Base-by-base conservation (phyloP, 1,284 basidiomycete genomes). In the Cutaneotrichosporon sp. region DNA sequence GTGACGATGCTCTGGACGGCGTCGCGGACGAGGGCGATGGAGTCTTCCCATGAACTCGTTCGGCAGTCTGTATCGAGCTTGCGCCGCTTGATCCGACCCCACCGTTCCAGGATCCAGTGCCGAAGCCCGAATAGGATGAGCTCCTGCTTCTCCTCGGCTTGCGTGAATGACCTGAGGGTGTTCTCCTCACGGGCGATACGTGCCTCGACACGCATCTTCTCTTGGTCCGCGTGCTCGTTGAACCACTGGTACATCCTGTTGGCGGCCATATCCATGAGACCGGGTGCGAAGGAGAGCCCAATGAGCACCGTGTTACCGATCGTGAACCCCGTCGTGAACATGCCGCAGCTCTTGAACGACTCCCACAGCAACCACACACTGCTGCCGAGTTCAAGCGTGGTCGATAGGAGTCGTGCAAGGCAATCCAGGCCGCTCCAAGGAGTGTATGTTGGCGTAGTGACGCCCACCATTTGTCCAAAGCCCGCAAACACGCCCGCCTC, bases 101-200 rank as follows among this genome's bases (percentile, higher is more conserved):
- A 90, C 2, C 81, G 81, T 49, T 80, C 78, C 52, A 90, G 74
- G 52, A 90, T 84, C 87, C 88, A 90, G 29, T 85, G 84, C 17
- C 83, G 84, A 10, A 90, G 78, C 6, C 86, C 86, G 66, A 90
- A 91, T 6, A 90, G 76, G 33, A 84, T 78, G 17, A 90, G 79
- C 70, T 91, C 88, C 22, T 85, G 82, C 66, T 86, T 81, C 0
- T 75, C 64, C 39, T 86, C 85, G 62, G 81, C 85, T 64, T 84
- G 81, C 0, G 82, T 86, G 39, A 89, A 75, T 60, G 85, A 84
- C 19, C 79, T 77, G 2, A 79, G 76, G 10, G 75, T 77, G 55
- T 78, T 77, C 20, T 51, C 31, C 22, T 63, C 51, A n/a, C n/a
- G n/a, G n/a, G n/a, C n/a, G n/a, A n/a, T n/a, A n/a, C n/a, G n/a